phyloP scores from a whole-genome alignment of 1,284 basidiomycete species.

The Ganoderma boninense region DNA sequence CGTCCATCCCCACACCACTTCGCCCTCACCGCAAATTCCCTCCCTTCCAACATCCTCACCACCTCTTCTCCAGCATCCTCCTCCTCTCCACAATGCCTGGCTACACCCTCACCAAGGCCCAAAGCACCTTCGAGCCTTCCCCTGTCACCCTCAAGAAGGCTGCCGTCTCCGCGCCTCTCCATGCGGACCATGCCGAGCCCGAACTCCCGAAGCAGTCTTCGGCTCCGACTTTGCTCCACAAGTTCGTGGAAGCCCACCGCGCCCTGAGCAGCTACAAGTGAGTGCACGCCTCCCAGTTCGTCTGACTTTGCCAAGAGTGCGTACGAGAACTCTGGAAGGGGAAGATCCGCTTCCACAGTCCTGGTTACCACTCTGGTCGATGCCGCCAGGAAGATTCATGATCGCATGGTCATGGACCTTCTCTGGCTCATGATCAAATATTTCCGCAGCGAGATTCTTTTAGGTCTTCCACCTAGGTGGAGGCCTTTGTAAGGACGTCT shows the following conservation, averaged over 20 bases:
- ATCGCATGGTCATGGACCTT: too few relatives aligned
- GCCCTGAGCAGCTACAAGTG: slow-evolving; percentile 40
- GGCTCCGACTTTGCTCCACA: slow-evolving; percentile 33
- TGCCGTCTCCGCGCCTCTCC: slow-evolving; percentile 9
- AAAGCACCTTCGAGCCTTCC: slow-evolving; percentile 26
- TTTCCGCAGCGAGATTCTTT: too few relatives aligned
- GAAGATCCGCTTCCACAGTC: too few relatives aligned
- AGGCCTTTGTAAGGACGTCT: too few relatives aligned
- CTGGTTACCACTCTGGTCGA: too few relatives aligned
- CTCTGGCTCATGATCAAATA: too few relatives aligned
- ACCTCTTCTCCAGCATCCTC: not conserved
- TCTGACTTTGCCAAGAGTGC: too few relatives aligned
- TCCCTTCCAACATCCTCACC: not conserved
- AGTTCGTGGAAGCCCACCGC: slow-evolving; percentile 41
- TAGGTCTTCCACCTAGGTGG: too few relatives aligned
- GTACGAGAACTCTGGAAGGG: too few relatives aligned
- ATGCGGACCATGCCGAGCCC: slow-evolving; percentile 6
- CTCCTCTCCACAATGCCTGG: slow-evolving; percentile 25
- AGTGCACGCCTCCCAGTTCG: slow-evolving; percentile 7
- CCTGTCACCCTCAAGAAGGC: slow-evolving; percentile 28
- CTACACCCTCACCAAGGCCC: slow-evolving; percentile 29
- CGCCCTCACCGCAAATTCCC: slow-evolving; percentile 5
- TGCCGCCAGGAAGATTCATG: too few relatives aligned
- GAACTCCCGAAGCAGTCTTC: slow-evolving; percentile 16
- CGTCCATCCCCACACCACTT: slow-evolving; percentile 23